Percentiles rank a stretch among this genome's conserved stretches.
Evolutionary conservation across 1,139 yeast genomes (phyloP).

Genomic region (Yamadazyma membranifaciens): DNA sequence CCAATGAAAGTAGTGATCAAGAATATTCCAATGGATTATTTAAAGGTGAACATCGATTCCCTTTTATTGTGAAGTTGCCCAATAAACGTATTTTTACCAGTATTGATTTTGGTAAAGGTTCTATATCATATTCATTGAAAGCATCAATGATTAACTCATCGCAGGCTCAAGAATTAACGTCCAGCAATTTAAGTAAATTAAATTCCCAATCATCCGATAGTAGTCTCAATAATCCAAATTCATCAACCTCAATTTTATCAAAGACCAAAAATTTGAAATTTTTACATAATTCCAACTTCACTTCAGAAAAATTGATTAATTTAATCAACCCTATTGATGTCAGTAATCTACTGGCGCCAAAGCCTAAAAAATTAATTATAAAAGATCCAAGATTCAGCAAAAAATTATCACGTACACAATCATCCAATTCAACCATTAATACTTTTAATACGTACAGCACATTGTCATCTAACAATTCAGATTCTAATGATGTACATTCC

Average conservation of each 20-base stretch:
- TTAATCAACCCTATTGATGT: constrained; percentile 77
- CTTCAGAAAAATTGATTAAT: constrained; percentile 56
- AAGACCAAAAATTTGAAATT: constrained; percentile 25
- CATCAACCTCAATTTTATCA: constrained; percentile 14
- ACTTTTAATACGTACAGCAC: constrained; percentile 36
- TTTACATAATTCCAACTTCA: constrained; percentile 28
- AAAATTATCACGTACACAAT: constrained; percentile 43
- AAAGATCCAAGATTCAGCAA: constrained; percentile 39
- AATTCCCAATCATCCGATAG: constrained; percentile 10
- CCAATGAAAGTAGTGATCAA: constrained; percentile 14
- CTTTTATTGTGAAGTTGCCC: constrained; percentile 79
- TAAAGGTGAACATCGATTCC: constrained; percentile 85
- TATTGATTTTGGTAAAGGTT: constrained; percentile 81
- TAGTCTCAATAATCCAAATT: constrained; percentile 1
- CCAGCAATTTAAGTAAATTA: constrained; percentile 6
- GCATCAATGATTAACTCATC: constrained; percentile 48
- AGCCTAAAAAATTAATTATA: constrained; percentile 63
- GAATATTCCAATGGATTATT: constrained; percentile 49
- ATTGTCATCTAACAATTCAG: constrained; percentile 37
- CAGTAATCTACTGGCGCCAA: constrained; percentile 60
- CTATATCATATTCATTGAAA: constrained; percentile 64
- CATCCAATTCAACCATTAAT: constrained; percentile 52
- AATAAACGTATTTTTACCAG: constrained; percentile 68
- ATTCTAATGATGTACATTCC: constrained; percentile 13
- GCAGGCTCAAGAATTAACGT: constrained; percentile 10